Base-by-base conservation (phyloP, 495 filamentous ascomycete genomes). In the Lindgomyces ingoldianus region DNA sequence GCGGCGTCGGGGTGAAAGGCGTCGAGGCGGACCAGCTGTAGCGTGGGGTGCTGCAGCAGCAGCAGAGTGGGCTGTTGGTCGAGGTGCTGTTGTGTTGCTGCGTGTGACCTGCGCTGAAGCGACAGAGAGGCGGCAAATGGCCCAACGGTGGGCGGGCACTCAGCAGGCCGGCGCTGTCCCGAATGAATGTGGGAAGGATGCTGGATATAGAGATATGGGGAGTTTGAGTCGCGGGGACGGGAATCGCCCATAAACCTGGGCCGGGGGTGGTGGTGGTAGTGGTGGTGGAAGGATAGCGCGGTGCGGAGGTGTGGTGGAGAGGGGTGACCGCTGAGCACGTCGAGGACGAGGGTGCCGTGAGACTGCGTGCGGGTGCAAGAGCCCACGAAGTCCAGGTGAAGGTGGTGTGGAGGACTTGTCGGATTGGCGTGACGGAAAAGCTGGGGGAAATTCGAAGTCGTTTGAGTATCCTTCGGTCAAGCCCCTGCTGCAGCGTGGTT, bases 191-290 rank as follows among this genome's bases (percentile, higher is more conserved):
- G 45, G 18, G 52, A 57, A 58, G 61, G 55, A 65, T 70, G 57
- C 30, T 51, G 18, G 16, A 29, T 4, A 42, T 70, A 65, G 57
- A 54, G 42, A 62, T 70, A 60, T 18, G 36, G 16, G 21, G 60
- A 27, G 6, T 27, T 22, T 1, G 47, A n/a, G 36, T 51, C 57
- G 50, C 25, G 30, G 57, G 27, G 44, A 42, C 51, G 45, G 27
- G 46, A 62, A 39, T 60, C 62, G 57, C 62, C 58, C 67, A 70
- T 70, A 65, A 65, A 70, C 50, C 46, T 50, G 27, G 33, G 25
- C 50, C 46, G 53, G 27, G 33, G 25, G 55, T 22, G 29, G 22
- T 21, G 44, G n/a, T n/a, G n/a, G n/a, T n/a, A n/a, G n/a, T n/a
- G n/a, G n/a, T 16, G 18, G 24, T 44, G 50, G 53, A 57, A 65